Percentiles rank a stretch among this genome's conserved stretches.
phyloP scores from a whole-genome alignment of 2,329 filamentous ascomycete genomes.

The Hypoxylon sp. region DNA sequence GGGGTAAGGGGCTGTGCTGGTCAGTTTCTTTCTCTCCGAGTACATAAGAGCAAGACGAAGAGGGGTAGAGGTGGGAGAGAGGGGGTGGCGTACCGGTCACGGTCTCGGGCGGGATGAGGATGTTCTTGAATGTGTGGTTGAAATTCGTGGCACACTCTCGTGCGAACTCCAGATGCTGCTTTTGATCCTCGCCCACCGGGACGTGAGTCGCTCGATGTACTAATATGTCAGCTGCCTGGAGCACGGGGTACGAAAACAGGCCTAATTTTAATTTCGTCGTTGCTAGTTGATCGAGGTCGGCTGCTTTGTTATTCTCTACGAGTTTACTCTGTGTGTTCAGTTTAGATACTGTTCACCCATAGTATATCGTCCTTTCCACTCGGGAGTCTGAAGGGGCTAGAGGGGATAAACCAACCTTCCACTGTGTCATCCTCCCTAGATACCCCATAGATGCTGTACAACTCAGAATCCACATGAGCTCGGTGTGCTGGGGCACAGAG shows the following conservation, averaged over 20 bases:
- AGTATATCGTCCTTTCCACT: no score
- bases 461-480: conserved; percentile 97
- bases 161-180: conserved; percentile 93
- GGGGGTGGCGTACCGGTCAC: conserved; percentile 72
- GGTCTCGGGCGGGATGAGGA: conserved; percentile 76
- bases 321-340: conserved; percentile 76
- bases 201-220: conserved; percentile 94
- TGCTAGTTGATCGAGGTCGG: conserved; percentile 70
- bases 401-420: conserved; percentile 77
- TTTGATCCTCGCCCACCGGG: conserved; percentile 95
- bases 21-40: not conserved
- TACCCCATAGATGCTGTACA: conserved; percentile 94
- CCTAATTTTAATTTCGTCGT: conserved; percentile 79
- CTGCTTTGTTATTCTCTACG: conserved; percentile 71
- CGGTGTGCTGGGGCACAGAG: conserved; percentile 81
- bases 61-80: not conserved
- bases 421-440: conserved; percentile 98
- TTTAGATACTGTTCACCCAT: conserved; percentile 14
- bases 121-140: conserved; percentile 76
- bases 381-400: not conserved
- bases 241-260: conserved; percentile 94
- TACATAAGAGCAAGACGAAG: not conserved
- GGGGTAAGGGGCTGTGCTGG: conserved; percentile 76
- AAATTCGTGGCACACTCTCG: conserved; percentile 89
- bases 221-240: conserved; percentile 94